Conservation (phyloP, 2,329 filamentous ascomycete species). For the Hawksworthiomyces lignivorus region DNA sequence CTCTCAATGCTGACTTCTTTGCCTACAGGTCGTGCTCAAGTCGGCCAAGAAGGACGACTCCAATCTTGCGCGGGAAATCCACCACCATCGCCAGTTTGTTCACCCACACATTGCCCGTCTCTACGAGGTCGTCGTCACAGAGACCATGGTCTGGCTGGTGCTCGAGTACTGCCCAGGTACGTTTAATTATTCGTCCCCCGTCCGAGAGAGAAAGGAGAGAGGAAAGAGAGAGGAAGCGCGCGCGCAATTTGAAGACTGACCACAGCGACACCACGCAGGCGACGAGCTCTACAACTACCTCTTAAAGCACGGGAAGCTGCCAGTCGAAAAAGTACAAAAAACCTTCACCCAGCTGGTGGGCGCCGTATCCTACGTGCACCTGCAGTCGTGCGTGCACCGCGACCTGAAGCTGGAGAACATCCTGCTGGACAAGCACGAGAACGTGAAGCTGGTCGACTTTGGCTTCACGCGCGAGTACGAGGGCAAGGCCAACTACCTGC, state of each 20-base stretch:
- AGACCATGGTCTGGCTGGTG: slow-evolving; percentile 89
- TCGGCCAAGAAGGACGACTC: slow-evolving; percentile 93
- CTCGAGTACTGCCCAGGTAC: slow-evolving; percentile 91
- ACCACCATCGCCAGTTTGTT: slow-evolving; percentile 95
- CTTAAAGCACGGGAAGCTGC: slow-evolving; percentile 74
- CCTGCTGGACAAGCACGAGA: slow-evolving; percentile 88
- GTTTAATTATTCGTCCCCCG: slow-evolving; percentile 12
- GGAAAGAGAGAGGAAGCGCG: too few species aligned
- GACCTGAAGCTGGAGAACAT: slow-evolving; percentile 97
- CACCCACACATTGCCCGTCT: slow-evolving; percentile 94
- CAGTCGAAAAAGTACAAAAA: slow-evolving; percentile 81
- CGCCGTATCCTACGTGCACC: slow-evolving; percentile 90
- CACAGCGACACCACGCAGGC: slow-evolving; percentile 41
- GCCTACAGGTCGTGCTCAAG: slow-evolving; percentile 82
- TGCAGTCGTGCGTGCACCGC: slow-evolving; percentile 90
- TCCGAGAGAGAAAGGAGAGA: too few species aligned
- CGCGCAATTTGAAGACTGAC: slow-evolving; percentile 20
- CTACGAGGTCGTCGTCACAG: slow-evolving; percentile 97
- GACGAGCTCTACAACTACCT: slow-evolving; percentile 98
- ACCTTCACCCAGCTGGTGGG: slow-evolving; percentile 95
- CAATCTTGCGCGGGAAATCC: slow-evolving; percentile 94
- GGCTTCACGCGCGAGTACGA: slow-evolving; percentile 97
- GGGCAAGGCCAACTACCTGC: slow-evolving; percentile 85
- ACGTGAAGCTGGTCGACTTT: slow-evolving; percentile 96
- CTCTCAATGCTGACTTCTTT: background rate